phyloP scores from a whole-genome alignment of 2,329 filamentous ascomycete genomes.

The Diaporthe batatas region DNA sequence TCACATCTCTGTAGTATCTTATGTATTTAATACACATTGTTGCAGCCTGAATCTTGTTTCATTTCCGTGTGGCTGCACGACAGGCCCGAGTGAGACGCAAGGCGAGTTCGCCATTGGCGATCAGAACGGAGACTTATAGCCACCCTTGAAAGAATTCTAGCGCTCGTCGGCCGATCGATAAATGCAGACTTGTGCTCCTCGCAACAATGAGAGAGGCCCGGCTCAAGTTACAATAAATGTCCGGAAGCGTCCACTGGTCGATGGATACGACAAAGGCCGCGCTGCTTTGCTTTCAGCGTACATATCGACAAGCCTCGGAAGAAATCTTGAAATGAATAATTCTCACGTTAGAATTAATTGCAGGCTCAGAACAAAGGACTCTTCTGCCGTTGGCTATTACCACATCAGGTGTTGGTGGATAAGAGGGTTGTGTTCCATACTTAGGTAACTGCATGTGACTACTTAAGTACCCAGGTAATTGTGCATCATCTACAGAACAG shows the following conservation, averaged over 20 bases:
- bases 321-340: background rate
- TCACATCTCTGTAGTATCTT: background rate
- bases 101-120: background rate
- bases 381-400: background rate
- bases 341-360: background rate
- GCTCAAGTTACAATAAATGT: background rate
- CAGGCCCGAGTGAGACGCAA: background rate
- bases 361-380: background rate
- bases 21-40: conserved; percentile 8
- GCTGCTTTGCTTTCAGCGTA: background rate
- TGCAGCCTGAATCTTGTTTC: background rate
- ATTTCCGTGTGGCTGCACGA: background rate
- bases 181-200: background rate
- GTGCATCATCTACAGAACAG: no score
- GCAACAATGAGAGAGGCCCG: background rate
- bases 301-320: background rate
- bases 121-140: conserved; percentile 9
- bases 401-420: no score
- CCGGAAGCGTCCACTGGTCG: conserved; percentile 10
- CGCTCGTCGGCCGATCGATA: background rate
- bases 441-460: no score
- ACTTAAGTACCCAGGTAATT: no score
- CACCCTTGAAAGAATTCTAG: background rate
- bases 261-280: conserved; percentile 3
- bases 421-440: background rate